These are phyloP conservation scores for Fusarium chaquense DNA, from an alignment of 2,329 filamentous ascomycete genomes.

Conservation along the genomic window DNA sequence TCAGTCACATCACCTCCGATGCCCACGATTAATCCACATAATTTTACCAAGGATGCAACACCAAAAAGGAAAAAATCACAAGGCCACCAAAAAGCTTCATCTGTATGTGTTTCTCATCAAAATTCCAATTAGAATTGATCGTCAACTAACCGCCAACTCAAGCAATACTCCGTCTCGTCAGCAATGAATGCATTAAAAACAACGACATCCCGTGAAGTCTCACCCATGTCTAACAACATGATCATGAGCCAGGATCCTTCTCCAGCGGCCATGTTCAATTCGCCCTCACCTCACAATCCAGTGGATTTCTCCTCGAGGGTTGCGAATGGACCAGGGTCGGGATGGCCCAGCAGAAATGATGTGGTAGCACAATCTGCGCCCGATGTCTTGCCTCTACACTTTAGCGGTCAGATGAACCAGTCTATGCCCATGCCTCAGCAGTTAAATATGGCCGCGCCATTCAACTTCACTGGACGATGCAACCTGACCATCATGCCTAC, in stretches of 20 bases:
- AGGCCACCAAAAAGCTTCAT: conserved; percentile 49
- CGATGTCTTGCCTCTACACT: conserved; percentile 46
- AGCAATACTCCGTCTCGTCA: conserved; percentile 66
- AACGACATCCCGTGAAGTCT: conserved; percentile 64
- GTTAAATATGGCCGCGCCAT: conserved; percentile 47
- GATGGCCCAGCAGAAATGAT: conserved; percentile 54
- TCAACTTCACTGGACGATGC: conserved; percentile 52
- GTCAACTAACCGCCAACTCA: conserved; percentile 40
- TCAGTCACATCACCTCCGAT: conserved; percentile 60
- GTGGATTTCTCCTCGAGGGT: conserved; percentile 55
- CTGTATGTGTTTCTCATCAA: conserved; percentile 53
- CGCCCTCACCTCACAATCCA: conserved; percentile 60
- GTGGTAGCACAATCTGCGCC: conserved; percentile 41
- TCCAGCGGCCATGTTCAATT: conserved; percentile 61
- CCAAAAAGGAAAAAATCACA: conserved; percentile 44
- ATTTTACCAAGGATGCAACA: conserved; percentile 45
- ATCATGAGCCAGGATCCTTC: conserved; percentile 66
- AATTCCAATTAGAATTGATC: neutral
- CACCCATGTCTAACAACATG: conserved; percentile 65
- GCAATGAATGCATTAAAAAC: conserved; percentile 63
- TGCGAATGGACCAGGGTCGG: conserved; percentile 41
- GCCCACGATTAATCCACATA: conserved; percentile 55
- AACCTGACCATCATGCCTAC: conserved; percentile 73
- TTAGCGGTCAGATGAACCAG: conserved; percentile 46
- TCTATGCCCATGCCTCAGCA: conserved; percentile 51